Base-by-base conservation (phyloP, 192 early-diverging fungal genomes). In the Phlyctochytrium bullatum region DNA sequence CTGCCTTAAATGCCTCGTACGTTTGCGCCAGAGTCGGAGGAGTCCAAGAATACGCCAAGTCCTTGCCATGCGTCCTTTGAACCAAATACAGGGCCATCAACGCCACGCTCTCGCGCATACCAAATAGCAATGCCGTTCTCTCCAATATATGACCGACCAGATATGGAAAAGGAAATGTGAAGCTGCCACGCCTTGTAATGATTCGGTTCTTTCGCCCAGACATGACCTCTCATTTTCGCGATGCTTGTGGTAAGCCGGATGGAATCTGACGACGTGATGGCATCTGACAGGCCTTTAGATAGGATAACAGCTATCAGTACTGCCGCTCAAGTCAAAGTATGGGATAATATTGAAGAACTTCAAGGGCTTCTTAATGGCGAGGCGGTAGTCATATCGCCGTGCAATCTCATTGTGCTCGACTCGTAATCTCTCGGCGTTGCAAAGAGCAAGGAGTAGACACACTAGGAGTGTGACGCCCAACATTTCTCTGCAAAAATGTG, bases 121-220 rank as follows among this genome's bases (percentile, higher is more conserved):
- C 92, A 94, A 59, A 94, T 85, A 28, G 89, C 92, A 2, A 94
- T 60, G 0, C 92, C 92, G 30, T 87, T 78, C 24, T 89, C 90
- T 30, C 92, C 92, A 31, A 78, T 64, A 36, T 78, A 68, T 27
- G 78, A 75, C 10, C 78, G 78, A 3, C 92, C 92, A 32, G 61
- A 74, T 4, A 87, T 81, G 23, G 61, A 71, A 66, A 92, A 83
- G 10, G 83, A 66, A 56, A 92, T 76, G 36, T 88, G 80, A 25
- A 88, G 84, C 59, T 89, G 80, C 91, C 91, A 94, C 40, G 90
- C 85, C 66, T 78, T 73, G 78, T 92, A 73, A 16, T 72, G 56
- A 59, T 92, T 92, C 0, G 83, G 76, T 0, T 67, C 36, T 1
- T 59, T 66, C 3, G 85, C 71, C 89, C 91, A 92, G 32, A 94